Conservation (phyloP, 345 rosid genomes). For the Litchi chinensis region DNA sequence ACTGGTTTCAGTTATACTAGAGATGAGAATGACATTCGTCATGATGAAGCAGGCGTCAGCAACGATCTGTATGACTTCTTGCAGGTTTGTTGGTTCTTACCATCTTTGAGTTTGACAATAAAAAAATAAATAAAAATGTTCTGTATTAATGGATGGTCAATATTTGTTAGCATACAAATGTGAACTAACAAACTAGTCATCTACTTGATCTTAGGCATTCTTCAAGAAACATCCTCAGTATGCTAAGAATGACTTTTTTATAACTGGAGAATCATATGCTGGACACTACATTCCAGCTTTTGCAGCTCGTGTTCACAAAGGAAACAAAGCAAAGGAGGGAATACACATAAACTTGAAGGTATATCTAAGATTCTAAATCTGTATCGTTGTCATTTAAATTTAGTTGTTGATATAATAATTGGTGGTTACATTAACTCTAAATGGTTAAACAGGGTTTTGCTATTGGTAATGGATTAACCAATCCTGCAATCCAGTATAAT, state of each 20-base stretch:
- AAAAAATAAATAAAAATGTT: neutral
- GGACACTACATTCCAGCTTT: conserved; percentile 91
- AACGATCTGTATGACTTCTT: conserved; percentile 79
- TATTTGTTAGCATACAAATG: neutral
- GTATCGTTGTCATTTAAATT: neutral
- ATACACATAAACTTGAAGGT: conserved; percentile 80
- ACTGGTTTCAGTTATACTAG: conserved; percentile 85
- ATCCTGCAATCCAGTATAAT: conserved; percentile 76
- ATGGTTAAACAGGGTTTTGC: conserved; percentile 72
- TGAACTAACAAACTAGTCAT: neutral
- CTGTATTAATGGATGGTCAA: neutral
- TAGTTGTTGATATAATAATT: neutral
- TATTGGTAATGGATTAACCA: conserved; percentile 84
- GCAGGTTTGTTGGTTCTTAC: conserved; percentile 52
- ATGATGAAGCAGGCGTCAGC: conserved; percentile 72
- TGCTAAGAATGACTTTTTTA: conserved; percentile 69
- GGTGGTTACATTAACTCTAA: neutral
- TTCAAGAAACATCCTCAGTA: conserved; percentile 65
- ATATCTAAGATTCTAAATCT: neutral
- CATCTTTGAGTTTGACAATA: neutral
- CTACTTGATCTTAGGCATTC: conserved; percentile 49
- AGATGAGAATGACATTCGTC: conserved; percentile 50
- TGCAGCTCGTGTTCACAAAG: conserved; percentile 66
- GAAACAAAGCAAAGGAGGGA: conserved; percentile 82
- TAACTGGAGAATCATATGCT: conserved; percentile 94